These are phyloP conservation scores for Gracilaria gracilis DNA, from an alignment of 23 red algal genomes.

Conservation along the genomic window DNA sequence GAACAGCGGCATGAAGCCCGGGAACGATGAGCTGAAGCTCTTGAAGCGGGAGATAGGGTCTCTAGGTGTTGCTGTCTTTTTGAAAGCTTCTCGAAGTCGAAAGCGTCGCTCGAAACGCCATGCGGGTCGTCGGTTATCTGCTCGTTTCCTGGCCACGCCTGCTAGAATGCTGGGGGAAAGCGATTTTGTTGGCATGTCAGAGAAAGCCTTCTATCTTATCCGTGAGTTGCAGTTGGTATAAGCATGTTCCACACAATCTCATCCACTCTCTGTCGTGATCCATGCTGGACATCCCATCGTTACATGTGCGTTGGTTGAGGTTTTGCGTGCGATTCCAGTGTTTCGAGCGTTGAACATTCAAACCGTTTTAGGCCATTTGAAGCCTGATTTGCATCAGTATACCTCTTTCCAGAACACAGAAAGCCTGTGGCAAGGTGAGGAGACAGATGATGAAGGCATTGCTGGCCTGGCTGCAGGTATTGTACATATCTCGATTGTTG, in stretches of 20 bases:
- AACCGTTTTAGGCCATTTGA: constrained; percentile 21
- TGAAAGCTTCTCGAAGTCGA: constrained; percentile 1
- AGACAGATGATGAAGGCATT: constrained; percentile 69
- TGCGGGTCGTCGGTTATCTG: background rate
- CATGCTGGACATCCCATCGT: constrained; percentile 61
- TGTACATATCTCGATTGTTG: constrained; percentile 56
- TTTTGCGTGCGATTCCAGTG: constrained; percentile 50
- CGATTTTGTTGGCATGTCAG: constrained; percentile 40
- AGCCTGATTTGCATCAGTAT: background rate
- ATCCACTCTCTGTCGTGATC: constrained; percentile 41
- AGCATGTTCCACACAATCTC: constrained; percentile 42
- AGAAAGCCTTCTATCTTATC: constrained; percentile 59
- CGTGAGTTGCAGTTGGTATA: constrained; percentile 60
- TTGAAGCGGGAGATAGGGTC: constrained; percentile 44
- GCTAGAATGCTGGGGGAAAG: background rate
- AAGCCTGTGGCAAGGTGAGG: constrained; percentile 48
- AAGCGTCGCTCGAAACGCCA: background rate
- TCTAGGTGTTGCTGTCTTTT: constrained; percentile 51
- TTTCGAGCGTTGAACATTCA: constrained; percentile 40
- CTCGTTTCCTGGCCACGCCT: background rate
- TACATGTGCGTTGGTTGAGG: constrained; percentile 39
- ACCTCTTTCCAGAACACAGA: constrained; percentile 2
- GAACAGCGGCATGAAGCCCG: constrained; percentile 6
- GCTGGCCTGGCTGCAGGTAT: constrained; percentile 36
- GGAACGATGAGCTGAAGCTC: constrained; percentile 11